Base-by-base conservation (phyloP, 345 rosid species). In the Melastoma malabathricum region DNA sequence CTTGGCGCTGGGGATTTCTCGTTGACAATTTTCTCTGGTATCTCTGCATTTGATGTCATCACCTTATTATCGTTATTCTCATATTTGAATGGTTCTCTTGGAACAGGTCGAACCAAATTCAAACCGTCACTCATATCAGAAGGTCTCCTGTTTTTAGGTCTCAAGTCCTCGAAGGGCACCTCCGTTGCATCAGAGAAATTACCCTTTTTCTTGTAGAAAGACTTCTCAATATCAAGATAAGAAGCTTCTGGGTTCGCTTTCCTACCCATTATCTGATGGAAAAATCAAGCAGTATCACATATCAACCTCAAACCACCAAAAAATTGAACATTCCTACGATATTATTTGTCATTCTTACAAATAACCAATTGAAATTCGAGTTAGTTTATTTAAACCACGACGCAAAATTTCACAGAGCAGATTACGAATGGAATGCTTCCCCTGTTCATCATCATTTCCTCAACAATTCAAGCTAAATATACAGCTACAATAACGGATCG, bases 161-260 rank as follows among this genome's bases (percentile, higher is more conserved):
- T 34, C 41, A 34, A 34, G 41, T 34, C 78, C 56, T 86, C 94
- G 64, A 84, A 74, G 0, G 83, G 98, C 64, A 90, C 67, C 68
- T 75, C 79, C 65, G 72, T 64, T 31, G 75, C 47, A 39, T 90
- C 80, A 9, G 59, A 50, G 16, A 75, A 31, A 55, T 75, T 77
- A 54, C 98, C 96, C 73, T 86, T 86, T 48, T 77, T 86, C 68
- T 79, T 75, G 62, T 82, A 60, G 64, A 84, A 90, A 22, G 83
- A 63, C 46, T 84, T 84, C 78, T 90, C 98, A 60, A 84, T 71
- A 16, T 86, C 96, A 48, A 75, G 45, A 57, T 59, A 75, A 15
- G 96, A 80, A 57, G 78, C 96, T 46, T 82, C 89, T 22, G 96
- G 96, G 56, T 86, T 69, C 59, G 66, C 63, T 68, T 82, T 86